These are phyloP conservation scores for Colletotrichum neosansevieriae DNA, from an alignment of 2,329 filamentous ascomycete species.

Conservation along the genomic window DNA sequence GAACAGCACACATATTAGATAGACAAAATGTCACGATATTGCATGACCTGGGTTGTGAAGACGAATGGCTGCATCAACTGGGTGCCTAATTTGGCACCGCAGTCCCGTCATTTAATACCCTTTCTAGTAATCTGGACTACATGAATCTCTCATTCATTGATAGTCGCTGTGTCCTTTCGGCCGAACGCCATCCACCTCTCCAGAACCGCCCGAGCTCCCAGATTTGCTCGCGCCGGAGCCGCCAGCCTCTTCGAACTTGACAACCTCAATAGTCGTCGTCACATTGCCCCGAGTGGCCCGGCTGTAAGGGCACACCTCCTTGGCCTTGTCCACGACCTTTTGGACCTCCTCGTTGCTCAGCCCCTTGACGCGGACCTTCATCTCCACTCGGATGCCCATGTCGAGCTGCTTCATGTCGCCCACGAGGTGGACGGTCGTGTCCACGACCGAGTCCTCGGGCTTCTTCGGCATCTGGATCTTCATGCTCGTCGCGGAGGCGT, in stretches of 20 bases:
- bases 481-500: conserved; percentile 53
- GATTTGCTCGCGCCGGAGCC: background rate
- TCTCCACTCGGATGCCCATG: conserved; percentile 57
- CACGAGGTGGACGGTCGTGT: conserved; percentile 57
- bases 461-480: conserved; percentile 55
- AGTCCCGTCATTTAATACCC: too few species aligned
- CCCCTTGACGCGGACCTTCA: conserved; percentile 53
- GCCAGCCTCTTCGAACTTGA: conserved; percentile 26
- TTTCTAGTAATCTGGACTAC: too few species aligned
- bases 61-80: too few species aligned
- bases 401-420: conserved; percentile 58
- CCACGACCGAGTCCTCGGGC: conserved; percentile 52
- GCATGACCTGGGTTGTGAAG: too few species aligned
- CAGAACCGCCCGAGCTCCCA: background rate
- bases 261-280: conserved; percentile 44
- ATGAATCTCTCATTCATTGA: conserved; percentile 5
- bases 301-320: conserved; percentile 47
- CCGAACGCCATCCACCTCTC: conserved; percentile 7
- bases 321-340: conserved; percentile 45
- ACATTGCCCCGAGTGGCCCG: conserved; percentile 46
- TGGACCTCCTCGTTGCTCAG: conserved; percentile 44
- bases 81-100: too few species aligned
- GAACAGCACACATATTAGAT: too few species aligned
- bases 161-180: conserved; percentile 37
- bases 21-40: too few species aligned